Base-by-base conservation (phyloP, 331 rosid species). In the Phaseolus coccineus region DNA sequence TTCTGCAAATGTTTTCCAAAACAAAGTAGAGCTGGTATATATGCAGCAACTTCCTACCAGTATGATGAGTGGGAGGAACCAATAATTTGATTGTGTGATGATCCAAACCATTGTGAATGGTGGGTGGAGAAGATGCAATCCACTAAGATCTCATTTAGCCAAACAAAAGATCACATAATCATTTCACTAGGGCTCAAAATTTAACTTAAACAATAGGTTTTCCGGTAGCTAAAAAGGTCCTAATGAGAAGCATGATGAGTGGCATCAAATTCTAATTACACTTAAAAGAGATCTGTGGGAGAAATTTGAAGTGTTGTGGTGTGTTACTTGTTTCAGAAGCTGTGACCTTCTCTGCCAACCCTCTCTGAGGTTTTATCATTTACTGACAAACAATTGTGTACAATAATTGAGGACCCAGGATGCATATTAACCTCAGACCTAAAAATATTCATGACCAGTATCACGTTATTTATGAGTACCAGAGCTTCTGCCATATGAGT, bases 71-170 rank as follows among this genome's bases (percentile, higher is more conserved):
- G 72, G 5, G 30, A 73, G 33, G 55, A 74, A 51, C 2, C 68
- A 86, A 83, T 81, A 84, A 85, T 86, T 87, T 85, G 81, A 79
- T 74, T 62, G 16, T 74, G 71, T 74, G 56, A 78, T 64, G 50
- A 59, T 79, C 74, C 51, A 78, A 79, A 70, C 53, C 74, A 50
- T 13, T 28, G 22, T 19, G 22, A 19, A 19, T 19, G 22, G 22
- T 19, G 22, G 22, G 22, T 19, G 22, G 31, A 28, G 2, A 28
- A 28, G 31, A 28, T 28, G 31, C 31, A 28, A 28, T 28, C 31
- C 42, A 73, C 70, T 16, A 48, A 61, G 64, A 77, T 78, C 59
- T 50, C 46, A 83, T 37, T 37, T 37, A 4, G 39, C 39, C 39
- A 4, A 35, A 35, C 6, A 35, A 35, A 31, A 31, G 35, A 31